A percentile compares a stretch with the other conserved stretches of the same genome.
phyloP scores from a whole-genome alignment of 495 filamentous ascomycete genomes.

The Podospora australis region DNA sequence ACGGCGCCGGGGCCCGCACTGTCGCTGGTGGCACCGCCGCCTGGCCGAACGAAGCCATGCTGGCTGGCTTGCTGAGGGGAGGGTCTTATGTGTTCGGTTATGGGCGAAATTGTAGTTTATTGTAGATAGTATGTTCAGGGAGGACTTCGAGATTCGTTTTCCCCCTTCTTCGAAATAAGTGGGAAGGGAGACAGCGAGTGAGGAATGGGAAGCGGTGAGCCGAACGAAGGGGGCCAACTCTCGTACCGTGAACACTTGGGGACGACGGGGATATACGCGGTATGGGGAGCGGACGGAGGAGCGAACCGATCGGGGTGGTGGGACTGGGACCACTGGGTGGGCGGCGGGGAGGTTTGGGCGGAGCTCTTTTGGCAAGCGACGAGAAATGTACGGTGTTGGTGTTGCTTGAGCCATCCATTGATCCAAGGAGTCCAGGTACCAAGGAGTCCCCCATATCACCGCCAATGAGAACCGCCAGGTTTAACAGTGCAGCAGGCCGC shows the following conservation, averaged over 20 bases:
- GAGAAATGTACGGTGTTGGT: slow-evolving; percentile 6
- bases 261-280: too few relatives aligned
- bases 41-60: slow-evolving; percentile 44
- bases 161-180: neutral
- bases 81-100: neutral
- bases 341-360: slow-evolving; percentile 2
- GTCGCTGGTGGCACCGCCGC: slow-evolving; percentile 12
- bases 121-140: neutral
- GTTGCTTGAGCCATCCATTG: slow-evolving; percentile 1
- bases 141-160: too few relatives aligned
- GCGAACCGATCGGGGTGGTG: neutral
- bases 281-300: slow-evolving; percentile 1
- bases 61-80: neutral
- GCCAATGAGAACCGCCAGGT: slow-evolving; percentile 9
- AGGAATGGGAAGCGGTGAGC: too few relatives aligned
- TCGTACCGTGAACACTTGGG: too few relatives aligned
- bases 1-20: slow-evolving; percentile 17
- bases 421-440: slow-evolving; percentile 8
- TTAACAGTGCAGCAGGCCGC: neutral
- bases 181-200: neutral
- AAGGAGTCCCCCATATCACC: neutral
- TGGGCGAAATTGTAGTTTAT: neutral
- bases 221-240: too few relatives aligned
- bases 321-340: neutral
- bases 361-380: neutral